Evolutionary conservation across 495 filamentous ascomycete genomes (phyloP).

Genomic region (Penicillium robsamsonii): DNA sequence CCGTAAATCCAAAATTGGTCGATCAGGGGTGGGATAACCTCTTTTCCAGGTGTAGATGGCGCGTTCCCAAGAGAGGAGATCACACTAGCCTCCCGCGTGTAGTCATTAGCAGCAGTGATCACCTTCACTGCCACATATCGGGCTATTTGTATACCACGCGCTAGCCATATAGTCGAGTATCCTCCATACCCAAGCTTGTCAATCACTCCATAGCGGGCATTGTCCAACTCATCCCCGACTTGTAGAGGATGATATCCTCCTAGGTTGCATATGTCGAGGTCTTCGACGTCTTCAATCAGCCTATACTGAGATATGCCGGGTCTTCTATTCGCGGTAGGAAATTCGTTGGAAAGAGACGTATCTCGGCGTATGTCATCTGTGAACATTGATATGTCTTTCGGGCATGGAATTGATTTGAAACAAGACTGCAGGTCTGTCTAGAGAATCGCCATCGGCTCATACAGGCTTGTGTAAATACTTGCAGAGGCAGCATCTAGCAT

Average conservation of each 20-base stretch:
- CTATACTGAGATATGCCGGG: conserved; percentile 14
- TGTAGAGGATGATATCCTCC: conserved; percentile 45
- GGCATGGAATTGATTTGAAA: conserved; percentile 8
- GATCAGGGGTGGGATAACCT: too few relatives aligned
- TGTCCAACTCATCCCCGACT: conserved; percentile 33
- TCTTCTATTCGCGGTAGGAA: conserved; percentile 5
- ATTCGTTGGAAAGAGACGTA: conserved; percentile 10
- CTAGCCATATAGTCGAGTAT: conserved; percentile 48
- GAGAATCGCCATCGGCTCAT: not conserved
- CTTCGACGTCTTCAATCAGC: conserved; percentile 24
- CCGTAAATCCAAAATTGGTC: too few relatives aligned
- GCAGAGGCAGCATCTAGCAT: not conserved
- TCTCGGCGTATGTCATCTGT: conserved; percentile 12
- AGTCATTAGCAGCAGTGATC: too few relatives aligned
- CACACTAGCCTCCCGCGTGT: too few relatives aligned
- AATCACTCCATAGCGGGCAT: conserved; percentile 36
- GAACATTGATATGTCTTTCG: conserved; percentile 13
- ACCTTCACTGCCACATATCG: too few relatives aligned
- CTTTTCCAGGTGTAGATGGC: too few relatives aligned
- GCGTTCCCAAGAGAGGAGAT: too few relatives aligned
- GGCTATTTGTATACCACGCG: conserved; percentile 10
- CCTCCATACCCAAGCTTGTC: conserved; percentile 44
- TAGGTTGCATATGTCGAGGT: conserved; percentile 32
- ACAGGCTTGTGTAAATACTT: not conserved
- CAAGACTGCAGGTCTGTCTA: not conserved